A percentile compares a stretch with the other conserved stretches of the same genome.
phyloP scores from a whole-genome alignment of 164 flowering plant species.

The Chloranthus sessilifolius region DNA sequence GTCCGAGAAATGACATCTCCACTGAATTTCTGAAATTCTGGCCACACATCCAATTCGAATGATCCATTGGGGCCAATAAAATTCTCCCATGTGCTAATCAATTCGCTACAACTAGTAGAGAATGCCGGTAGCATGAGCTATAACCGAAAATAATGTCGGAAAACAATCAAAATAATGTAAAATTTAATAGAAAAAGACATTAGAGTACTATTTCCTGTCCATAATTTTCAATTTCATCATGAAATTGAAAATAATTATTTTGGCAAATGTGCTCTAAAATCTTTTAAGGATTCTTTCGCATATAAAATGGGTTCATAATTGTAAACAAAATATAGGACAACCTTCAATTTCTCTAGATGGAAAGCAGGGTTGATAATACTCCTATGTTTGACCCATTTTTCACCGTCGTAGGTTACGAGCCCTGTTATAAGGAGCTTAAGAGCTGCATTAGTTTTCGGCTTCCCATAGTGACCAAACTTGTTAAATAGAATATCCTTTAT shows the following conservation, averaged over 20 bases:
- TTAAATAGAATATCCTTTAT: conserved; percentile 4
- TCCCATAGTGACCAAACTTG: conserved; percentile 8
- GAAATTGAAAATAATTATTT: too few species aligned
- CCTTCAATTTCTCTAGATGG: conserved; percentile 47
- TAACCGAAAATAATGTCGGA: neutral
- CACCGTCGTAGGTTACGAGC: conserved; percentile 27
- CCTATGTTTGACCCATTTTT: conserved; percentile 49
- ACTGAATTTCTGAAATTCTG: conserved; percentile 9
- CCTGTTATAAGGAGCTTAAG: conserved; percentile 19
- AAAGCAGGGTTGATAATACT: conserved; percentile 51
- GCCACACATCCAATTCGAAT: conserved; percentile 9
- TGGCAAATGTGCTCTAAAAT: too few species aligned
- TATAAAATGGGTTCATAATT: too few species aligned
- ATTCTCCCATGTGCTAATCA: conserved; percentile 14
- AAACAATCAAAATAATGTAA: too few species aligned
- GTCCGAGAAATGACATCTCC: conserved; percentile 15
- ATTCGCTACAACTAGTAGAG: conserved; percentile 5
- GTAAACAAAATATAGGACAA: too few species aligned
- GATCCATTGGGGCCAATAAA: conserved; percentile 2
- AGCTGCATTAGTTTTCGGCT: neutral
- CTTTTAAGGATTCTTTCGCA: too few species aligned
- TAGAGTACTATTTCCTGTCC: too few species aligned
- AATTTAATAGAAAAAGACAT: too few species aligned
- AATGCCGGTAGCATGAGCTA: conserved; percentile 12
- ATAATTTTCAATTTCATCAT: too few species aligned